A percentile compares a stretch with the other conserved stretches of the same genome.
phyloP scores from a whole-genome alignment of 106 monocot genomes.

The Apostasia ramifera region DNA sequence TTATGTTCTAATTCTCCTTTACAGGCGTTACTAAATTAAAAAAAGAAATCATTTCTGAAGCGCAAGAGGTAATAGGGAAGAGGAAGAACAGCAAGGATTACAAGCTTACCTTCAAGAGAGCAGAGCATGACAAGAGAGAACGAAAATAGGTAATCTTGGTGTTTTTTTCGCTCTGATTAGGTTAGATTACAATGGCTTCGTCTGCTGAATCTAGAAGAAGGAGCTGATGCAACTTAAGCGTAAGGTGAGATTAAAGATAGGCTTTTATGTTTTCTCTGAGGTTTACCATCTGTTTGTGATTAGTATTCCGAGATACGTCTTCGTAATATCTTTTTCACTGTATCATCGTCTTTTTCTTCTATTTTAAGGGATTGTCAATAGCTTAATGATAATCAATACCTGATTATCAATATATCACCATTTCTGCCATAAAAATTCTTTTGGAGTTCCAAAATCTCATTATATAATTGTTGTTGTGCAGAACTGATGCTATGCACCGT shows the following conservation, averaged over 20 bases:
- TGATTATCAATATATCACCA: background rate
- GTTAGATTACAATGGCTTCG: background rate
- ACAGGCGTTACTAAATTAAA: too few species aligned
- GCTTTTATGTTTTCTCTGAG: slow-evolving; percentile 56
- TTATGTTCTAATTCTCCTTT: too few species aligned
- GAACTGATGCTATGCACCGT: slow-evolving; percentile 32
- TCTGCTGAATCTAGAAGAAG: slow-evolving; percentile 25
- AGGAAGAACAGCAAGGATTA: slow-evolving; percentile 40
- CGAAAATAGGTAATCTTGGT: too few species aligned
- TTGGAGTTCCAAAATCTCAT: background rate
- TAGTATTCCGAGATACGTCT: slow-evolving; percentile 11
- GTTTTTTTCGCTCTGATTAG: background rate
- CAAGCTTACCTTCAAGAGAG: slow-evolving; percentile 51
- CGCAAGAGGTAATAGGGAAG: slow-evolving; percentile 36
- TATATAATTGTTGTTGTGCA: background rate
- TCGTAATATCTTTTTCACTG: background rate
- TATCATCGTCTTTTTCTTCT: background rate
- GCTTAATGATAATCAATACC: background rate
- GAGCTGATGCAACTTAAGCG: slow-evolving; percentile 52
- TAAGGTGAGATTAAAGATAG: slow-evolving; percentile 48
- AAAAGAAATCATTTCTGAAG: slow-evolving; percentile 20
- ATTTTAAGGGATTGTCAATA: background rate
- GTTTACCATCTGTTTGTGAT: slow-evolving; percentile 52
- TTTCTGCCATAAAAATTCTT: background rate
- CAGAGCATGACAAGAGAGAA: slow-evolving; percentile 7